Percentiles rank a stretch among this genome's conserved stretches.
These are phyloP conservation scores for Salvia hispanica DNA, from an alignment of 257 asterid genomes.

Conservation along the genomic window DNA sequence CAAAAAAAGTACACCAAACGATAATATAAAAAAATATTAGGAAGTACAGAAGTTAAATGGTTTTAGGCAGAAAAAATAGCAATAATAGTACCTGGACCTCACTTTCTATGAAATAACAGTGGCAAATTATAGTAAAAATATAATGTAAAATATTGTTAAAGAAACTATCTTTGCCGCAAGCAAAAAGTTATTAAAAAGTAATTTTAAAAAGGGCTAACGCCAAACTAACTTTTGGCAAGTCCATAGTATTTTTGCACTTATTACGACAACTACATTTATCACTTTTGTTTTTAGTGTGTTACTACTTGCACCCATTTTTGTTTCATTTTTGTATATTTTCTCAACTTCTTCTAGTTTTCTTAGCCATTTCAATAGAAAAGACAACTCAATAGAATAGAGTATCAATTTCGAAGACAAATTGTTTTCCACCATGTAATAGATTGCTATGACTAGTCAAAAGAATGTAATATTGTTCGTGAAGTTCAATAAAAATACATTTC, in stretches of 20 bases:
- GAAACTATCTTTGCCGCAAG: conserved; percentile 4
- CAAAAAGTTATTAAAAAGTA: conserved; percentile 9
- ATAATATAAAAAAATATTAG: too few species aligned
- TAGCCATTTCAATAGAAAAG: conserved; percentile 38
- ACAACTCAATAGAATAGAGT: conserved; percentile 35
- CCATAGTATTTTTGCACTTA: too few species aligned
- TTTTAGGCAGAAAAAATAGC: neutral
- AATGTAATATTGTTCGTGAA: neutral
- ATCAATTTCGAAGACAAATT: conserved; percentile 28
- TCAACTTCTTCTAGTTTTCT: conserved; percentile 27
- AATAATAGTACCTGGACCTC: neutral
- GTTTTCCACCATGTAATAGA: conserved; percentile 21
- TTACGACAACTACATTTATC: too few species aligned
- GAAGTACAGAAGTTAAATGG: too few species aligned
- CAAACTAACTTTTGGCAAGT: conserved; percentile 23
- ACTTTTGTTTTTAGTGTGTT: conserved; percentile 28
- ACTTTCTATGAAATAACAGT: neutral
- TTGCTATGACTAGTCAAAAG: conserved; percentile 8
- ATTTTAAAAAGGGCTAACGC: conserved; percentile 10
- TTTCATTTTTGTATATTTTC: conserved; percentile 19
- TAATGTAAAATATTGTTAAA: neutral
- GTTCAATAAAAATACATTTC: neutral
- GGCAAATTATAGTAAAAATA: neutral
- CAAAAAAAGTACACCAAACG: too few species aligned
- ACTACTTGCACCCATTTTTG: conserved; percentile 28